Percentiles rank a stretch among this genome's conserved stretches.
phyloP scores from a whole-genome alignment of 805 yeast species.

The Schizosaccharomyces osmophilus region DNA sequence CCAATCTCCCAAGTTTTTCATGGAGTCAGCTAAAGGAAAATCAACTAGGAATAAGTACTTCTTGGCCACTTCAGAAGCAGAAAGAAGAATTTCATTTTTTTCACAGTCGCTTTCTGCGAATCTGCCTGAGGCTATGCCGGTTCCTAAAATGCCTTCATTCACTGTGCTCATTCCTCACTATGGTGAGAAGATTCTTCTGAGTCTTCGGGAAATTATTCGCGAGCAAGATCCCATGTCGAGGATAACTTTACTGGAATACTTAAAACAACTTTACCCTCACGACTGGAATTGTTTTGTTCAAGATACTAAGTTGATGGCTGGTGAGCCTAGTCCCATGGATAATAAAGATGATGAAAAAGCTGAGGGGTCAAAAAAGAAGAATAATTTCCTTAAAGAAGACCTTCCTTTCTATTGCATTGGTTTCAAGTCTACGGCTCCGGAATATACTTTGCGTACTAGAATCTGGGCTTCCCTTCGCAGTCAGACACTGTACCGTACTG shows the following conservation, averaged over 20 bases:
- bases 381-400: conserved; percentile 54
- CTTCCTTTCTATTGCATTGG: conserved; percentile 89
- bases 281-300: conserved; percentile 96
- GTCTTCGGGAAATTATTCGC: conserved; percentile 80
- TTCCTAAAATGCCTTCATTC: conserved; percentile 97
- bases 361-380: conserved; percentile 35
- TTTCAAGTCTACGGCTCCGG: conserved; percentile 92
- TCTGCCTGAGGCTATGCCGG: conserved; percentile 95
- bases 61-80: conserved; percentile 94
- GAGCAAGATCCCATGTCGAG: conserved; percentile 94
- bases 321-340: conserved; percentile 41
- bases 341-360: conserved; percentile 31
- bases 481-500: conserved; percentile 89
- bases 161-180: conserved; percentile 93
- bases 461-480: conserved; percentile 97
- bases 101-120: conserved; percentile 98
- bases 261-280: conserved; percentile 82
- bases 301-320: conserved; percentile 86
- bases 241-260: conserved; percentile 75
- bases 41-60: conserved; percentile 81
- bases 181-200: conserved; percentile 74
- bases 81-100: conserved; percentile 96
- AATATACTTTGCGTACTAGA: conserved; percentile 81
- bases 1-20: conserved; percentile 97
- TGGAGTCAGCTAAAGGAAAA: conserved; percentile 28